These are phyloP conservation scores for Xylariaceae sp. DNA, from an alignment of 2,329 filamentous ascomycete genomes.

Conservation along the genomic window DNA sequence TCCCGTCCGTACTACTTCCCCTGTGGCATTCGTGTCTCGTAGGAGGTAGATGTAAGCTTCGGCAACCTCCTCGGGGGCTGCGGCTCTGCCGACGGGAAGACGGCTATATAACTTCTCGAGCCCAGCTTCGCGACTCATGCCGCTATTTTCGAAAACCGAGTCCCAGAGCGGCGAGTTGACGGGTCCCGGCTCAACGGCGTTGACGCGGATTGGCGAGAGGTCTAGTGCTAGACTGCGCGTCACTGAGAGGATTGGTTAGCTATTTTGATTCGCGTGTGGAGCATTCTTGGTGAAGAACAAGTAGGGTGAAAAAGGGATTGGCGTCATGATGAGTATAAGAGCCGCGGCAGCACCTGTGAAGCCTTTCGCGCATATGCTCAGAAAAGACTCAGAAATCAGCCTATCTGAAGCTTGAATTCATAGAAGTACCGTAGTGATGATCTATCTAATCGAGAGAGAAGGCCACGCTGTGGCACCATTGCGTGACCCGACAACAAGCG, in stretches of 20 bases:
- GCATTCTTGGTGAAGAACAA: too few species aligned
- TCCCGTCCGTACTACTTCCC: slow-evolving; percentile 30
- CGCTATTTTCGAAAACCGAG: slow-evolving; percentile 8
- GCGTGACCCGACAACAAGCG: too few species aligned
- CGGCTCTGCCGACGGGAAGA: slow-evolving; percentile 21
- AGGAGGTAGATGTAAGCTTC: slow-evolving; percentile 33
- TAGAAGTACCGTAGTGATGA: too few species aligned
- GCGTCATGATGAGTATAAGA: too few species aligned
- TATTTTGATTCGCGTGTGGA: too few species aligned
- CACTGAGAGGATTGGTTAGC: slow-evolving; percentile 12
- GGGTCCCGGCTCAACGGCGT: slow-evolving; percentile 30
- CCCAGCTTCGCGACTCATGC: neutral
- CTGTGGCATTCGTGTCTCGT: slow-evolving; percentile 30
- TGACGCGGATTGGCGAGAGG: slow-evolving; percentile 29
- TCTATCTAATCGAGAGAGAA: too few species aligned
- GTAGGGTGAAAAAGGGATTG: too few species aligned
- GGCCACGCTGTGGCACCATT: too few species aligned
- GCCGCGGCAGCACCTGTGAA: too few species aligned
- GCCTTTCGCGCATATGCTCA: too few species aligned
- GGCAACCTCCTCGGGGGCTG: slow-evolving; percentile 26
- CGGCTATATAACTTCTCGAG: slow-evolving; percentile 8
- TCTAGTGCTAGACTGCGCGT: slow-evolving; percentile 32
- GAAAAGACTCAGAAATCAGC: too few species aligned
- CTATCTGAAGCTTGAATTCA: too few species aligned
- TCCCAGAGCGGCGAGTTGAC: slow-evolving; percentile 31